Evolutionary conservation across 495 filamentous ascomycete genomes (phyloP).

Genomic region (Lasiosphaeria miniovina): DNA sequence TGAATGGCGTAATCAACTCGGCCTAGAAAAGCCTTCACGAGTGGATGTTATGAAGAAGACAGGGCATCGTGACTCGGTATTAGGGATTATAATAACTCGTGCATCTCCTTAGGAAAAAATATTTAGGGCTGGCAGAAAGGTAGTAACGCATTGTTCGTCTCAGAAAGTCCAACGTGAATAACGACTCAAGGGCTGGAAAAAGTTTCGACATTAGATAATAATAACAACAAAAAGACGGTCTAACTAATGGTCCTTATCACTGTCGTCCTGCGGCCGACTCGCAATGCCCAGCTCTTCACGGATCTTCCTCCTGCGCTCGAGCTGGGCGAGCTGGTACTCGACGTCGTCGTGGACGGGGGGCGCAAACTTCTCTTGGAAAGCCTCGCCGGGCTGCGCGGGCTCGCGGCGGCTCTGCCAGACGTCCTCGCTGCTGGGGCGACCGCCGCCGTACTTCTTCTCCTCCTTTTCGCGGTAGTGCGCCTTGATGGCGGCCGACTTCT

Average conservation of each 20-base stretch:
- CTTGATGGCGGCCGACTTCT: conserved; percentile 57
- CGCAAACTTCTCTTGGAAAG: conserved; percentile 44
- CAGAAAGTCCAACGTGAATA: no score
- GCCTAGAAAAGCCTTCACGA: no score
- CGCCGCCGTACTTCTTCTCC: conserved; percentile 68
- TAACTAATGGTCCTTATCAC: neutral
- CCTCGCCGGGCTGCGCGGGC: conserved; percentile 41
- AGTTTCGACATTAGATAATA: no score
- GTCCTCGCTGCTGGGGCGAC: conserved; percentile 76
- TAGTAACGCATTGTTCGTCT: no score
- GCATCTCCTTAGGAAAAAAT: no score
- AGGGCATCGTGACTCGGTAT: no score
- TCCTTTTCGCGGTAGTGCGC: conserved; percentile 67
- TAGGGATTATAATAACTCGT: no score
- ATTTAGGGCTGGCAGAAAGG: no score
- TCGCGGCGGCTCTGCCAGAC: conserved; percentile 73
- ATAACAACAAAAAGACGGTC: no score
- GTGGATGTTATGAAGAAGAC: no score
- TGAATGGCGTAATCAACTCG: no score
- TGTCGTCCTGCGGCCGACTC: conserved; percentile 10
- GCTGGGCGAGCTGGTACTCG: conserved; percentile 54
- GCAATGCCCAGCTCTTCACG: conserved; percentile 16
- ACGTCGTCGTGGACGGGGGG: conserved; percentile 58
- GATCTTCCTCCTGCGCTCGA: conserved; percentile 45
- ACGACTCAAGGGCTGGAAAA: no score